Evolutionary conservation across 164 flowering plant genomes (phyloP), one percentile per base, ranked within the genome.

Genomic region (Santalum album): DNA sequence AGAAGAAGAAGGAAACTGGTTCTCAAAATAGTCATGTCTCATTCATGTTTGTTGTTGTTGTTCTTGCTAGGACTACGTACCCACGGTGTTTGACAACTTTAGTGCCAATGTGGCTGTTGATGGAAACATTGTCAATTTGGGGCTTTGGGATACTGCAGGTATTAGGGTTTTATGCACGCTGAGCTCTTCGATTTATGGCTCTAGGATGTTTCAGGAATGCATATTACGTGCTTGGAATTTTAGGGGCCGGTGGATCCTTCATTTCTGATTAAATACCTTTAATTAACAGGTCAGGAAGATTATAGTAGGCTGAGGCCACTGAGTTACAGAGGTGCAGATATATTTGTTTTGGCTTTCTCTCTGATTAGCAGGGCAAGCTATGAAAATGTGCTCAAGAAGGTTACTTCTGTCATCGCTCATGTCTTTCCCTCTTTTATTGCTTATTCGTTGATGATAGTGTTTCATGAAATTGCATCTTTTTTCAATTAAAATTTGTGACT

Each of bases 121-220:
- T 78, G 98, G 98, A n/a, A 82, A 53, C 62, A 80, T 91, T 71
- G 96, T 91, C 40, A 91, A 91, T 72, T 70, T 91, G 76, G 98
- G 98, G 7, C 65, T 91, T 3, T 91, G 96, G 98, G 98, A 91
- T 61, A 91, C 98, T 73, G 98, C 98, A 59, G 98, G 98, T 88
- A 72, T 17, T 54, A 5, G 50, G 40, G 39, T 42, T 56, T 0
- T n/a, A 47, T 59, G 22, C 42, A 9, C 21, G 10, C 15, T 11
- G 4, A 46, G 27, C 12, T 48, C 12, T 52, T 19, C n/a, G 54
- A 19, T 12, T 36, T 42, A 5, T n/a, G 21, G 20, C 0, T 16
- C 14, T 16, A 36, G 12, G 1, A 6, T 2, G 23, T 10, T 27
- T 15, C 21, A 29, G 9, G 43, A 2, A 38, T 38, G 42, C 15